Conservation (phyloP, 441 rosid species). For the Populus hybrid region DNA sequence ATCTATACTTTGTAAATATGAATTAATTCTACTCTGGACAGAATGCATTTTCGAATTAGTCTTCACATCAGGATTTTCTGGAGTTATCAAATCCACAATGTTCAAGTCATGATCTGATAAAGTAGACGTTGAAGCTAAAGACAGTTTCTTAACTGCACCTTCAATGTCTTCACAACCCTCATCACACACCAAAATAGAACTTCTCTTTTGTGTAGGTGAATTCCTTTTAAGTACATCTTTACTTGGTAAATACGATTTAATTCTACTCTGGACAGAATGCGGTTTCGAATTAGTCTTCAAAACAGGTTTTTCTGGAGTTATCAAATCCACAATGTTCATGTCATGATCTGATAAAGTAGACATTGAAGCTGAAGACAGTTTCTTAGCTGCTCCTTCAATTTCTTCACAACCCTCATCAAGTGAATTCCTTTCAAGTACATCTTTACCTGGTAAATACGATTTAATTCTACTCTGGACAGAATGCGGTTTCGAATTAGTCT, state of each 20-base stretch:
- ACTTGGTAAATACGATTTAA: conserved; percentile 22
- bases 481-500: conserved; percentile 26
- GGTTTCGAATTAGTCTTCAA: conserved; percentile 19
- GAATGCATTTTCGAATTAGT: conserved; percentile 33
- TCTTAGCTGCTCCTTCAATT: conserved; percentile 49
- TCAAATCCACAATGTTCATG: conserved; percentile 26
- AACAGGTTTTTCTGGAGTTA: conserved; percentile 45
- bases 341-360: conserved; percentile 26
- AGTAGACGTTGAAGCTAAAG: conserved; percentile 50
- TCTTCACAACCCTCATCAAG: conserved; percentile 39
- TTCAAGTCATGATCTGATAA: conserved; percentile 14
- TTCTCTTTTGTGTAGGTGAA: conserved; percentile 22
- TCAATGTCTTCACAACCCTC: conserved; percentile 46
- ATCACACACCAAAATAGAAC: not conserved
- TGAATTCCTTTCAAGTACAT: conserved; percentile 21
- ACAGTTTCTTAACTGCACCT: conserved; percentile 56
- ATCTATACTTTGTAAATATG: conserved; percentile 24
- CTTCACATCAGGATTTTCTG: conserved; percentile 32
- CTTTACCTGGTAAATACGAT: conserved; percentile 24
- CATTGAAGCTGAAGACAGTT: conserved; percentile 65
- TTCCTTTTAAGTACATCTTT: conserved; percentile 27
- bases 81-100: conserved; percentile 37
- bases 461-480: conserved; percentile 37
- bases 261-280: conserved; percentile 38
- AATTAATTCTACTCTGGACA: conserved; percentile 31